phyloP scores from a whole-genome alignment of 306 rosid genomes.

The Cucurbita pepo region DNA sequence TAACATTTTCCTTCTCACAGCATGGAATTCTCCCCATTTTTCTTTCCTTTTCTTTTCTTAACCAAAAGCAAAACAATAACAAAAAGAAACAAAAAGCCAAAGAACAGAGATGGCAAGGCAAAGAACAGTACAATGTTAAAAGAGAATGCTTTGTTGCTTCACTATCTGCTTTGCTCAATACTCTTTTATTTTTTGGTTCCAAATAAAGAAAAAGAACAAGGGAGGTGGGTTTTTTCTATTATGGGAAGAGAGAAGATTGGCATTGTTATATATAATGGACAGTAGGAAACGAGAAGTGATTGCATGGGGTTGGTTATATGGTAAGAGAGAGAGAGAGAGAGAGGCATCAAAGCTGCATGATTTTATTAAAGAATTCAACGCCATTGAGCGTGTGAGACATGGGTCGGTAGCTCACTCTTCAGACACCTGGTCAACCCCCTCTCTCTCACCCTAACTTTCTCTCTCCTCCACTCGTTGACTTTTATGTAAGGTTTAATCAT shows the following conservation, averaged over 20 bases:
- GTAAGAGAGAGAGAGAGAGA: constrained; percentile 5
- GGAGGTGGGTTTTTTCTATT: neutral
- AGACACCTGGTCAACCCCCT: constrained; percentile 81
- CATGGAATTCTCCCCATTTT: constrained; percentile 89
- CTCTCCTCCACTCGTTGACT: constrained; percentile 21
- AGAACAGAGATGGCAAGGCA: neutral
- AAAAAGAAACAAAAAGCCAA: neutral
- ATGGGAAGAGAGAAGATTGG: constrained; percentile 1
- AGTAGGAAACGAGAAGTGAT: constrained; percentile 19
- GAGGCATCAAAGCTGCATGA: constrained; percentile 89
- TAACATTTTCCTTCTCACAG: constrained; percentile 70
- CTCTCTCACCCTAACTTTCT: constrained; percentile 18
- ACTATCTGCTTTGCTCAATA: neutral
- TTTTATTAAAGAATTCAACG: constrained; percentile 91
- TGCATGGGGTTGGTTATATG: constrained; percentile 15
- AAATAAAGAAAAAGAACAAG: constrained; percentile 6
- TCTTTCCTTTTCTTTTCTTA: neutral
- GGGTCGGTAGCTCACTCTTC: constrained; percentile 96
- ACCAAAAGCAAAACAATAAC: neutral
- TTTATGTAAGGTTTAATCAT: neutral
- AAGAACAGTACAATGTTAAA: neutral
- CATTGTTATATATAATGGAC: constrained; percentile 37
- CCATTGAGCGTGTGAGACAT: constrained; percentile 72
- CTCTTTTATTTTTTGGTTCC: neutral
- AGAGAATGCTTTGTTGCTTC: constrained; percentile 7